Percentiles rank a stretch among this genome's conserved stretches.
These are phyloP conservation scores for Clavariopsis aquatica DNA, from an alignment of 495 filamentous ascomycete species.

Conservation along the genomic window DNA sequence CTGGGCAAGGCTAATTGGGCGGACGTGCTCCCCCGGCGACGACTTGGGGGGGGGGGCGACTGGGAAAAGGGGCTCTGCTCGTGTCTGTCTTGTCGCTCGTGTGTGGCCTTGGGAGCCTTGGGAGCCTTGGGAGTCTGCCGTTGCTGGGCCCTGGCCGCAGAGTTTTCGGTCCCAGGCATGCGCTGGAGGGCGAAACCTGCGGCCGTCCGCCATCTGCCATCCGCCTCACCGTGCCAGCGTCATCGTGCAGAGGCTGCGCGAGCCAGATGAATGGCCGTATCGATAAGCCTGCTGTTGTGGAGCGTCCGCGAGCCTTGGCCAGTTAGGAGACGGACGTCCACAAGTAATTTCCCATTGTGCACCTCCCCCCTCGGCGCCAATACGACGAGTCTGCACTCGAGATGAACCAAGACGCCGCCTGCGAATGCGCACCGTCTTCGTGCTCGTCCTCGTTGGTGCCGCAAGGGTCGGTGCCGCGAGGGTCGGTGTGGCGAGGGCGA, in stretches of 20 bases:
- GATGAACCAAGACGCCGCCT: conserved; percentile 20
- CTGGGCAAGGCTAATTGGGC: conserved; percentile 32
- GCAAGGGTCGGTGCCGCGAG: background rate
- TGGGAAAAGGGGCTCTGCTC: conserved; percentile 14
- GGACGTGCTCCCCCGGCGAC: conserved; percentile 9
- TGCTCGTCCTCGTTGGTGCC: background rate
- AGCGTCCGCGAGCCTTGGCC: background rate
- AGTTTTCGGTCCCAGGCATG: conserved; percentile 8
- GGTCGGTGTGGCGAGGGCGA: background rate
- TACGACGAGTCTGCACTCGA: background rate
- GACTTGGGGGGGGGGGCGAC: background rate
- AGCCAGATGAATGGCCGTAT: background rate
- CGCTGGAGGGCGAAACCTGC: conserved; percentile 4
- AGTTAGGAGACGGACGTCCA: conserved; percentile 14
- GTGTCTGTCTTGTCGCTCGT: too few relatives aligned
- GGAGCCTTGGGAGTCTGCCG: background rate
- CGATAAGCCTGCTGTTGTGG: background rate
- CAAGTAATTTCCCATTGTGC: conserved; percentile 30
- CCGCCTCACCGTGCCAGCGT: conserved; percentile 9
- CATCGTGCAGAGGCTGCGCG: conserved; percentile 14
- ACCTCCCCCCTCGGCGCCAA: conserved; percentile 5
- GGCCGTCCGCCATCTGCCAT: conserved; percentile 6
- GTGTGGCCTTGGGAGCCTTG: too few relatives aligned
- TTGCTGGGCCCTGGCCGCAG: conserved; percentile 1
- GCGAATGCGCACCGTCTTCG: conserved; percentile 27